Base-by-base conservation (phyloP, 192 early-diverging fungal species). In the Pilaira anomala region DNA sequence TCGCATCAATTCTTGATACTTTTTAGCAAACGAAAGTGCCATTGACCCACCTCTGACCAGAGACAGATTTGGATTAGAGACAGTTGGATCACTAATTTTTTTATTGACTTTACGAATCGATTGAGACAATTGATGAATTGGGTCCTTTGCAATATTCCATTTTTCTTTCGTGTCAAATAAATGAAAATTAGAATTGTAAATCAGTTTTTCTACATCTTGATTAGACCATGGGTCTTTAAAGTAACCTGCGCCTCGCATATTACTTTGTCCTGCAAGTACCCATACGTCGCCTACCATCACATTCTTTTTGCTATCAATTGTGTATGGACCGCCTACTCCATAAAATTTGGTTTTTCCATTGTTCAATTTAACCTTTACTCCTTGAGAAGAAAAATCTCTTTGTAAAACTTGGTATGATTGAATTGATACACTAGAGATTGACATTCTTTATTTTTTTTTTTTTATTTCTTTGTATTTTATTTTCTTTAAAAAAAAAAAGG, bases 251-350 rank as follows among this genome's bases (percentile, higher is more conserved):
- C 73, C 73, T 24, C 73, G 40, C 73, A 74, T 74, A 39, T 74
- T 74, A 46, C 73, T 74, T 30, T 74, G 73, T 2, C 73, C 73
- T 7, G 73, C 62, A 29, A 74, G 25, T n/a, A 74, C 40, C 73
- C 73, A 74, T 6, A 74, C 45, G 60, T 74, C 73, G 7, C 73
- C 73, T 0, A 74, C 73, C 9, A 50, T 54, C 4, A 74, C 63
- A n/a, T 69, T 28, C 18, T 42, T 28, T 0, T 58, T 63, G 39
- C 62, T 39, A 7, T 59, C 73, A 13, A 74, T 49, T 0, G 2
- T 50, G 39, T 74, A 69, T 13, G 73, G 73, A 0, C 73, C 73
- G 4, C 73, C 73, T 2, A 62, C 59, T 6, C 22, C 28, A 18
- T 30, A 48, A 7, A 7, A 13, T 21, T 30, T 55, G 1, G 26